phyloP scores from a whole-genome alignment of 805 yeast genomes.

The Debaryomyces maramus region DNA sequence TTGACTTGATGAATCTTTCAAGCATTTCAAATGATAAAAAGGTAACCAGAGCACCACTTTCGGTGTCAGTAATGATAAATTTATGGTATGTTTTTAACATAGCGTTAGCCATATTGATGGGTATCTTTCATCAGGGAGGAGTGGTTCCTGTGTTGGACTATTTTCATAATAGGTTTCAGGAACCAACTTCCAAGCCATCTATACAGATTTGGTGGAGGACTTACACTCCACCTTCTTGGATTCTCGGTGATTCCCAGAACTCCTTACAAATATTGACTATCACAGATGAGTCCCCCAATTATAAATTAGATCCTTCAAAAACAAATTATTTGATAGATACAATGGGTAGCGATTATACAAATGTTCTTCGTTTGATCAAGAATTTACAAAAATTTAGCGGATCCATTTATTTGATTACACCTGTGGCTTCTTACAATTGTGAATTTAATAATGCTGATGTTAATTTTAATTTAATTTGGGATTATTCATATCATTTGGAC shows the following conservation, averaged over 20 bases:
- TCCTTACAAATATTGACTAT: conserved; percentile 15
- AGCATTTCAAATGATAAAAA: neutral
- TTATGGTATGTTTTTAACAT: conserved; percentile 68
- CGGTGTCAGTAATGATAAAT: conserved; percentile 25
- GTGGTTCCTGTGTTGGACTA: conserved; percentile 63
- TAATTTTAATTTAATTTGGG: conserved; percentile 23
- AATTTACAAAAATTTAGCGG: conserved; percentile 13
- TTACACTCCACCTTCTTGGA: conserved; percentile 91
- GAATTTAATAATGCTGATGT: conserved; percentile 14
- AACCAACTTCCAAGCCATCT: conserved; percentile 12
- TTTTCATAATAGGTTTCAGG: conserved; percentile 21
- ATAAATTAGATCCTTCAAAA: conserved; percentile 6
- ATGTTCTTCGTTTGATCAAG: conserved; percentile 20
- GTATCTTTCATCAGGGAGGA: conserved; percentile 88
- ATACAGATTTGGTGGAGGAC: conserved; percentile 89
- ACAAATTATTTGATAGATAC: conserved; percentile 36
- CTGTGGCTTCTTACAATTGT: conserved; percentile 34
- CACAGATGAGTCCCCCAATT: conserved; percentile 11
- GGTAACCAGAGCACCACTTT: conserved; percentile 2
- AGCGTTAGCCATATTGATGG: conserved; percentile 63
- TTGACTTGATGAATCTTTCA: conserved; percentile 38
- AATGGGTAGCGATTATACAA: conserved; percentile 43
- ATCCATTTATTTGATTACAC: conserved; percentile 34
- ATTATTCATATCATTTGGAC: conserved; percentile 55
- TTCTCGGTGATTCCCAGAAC: conserved; percentile 41